Evolutionary conservation across 495 filamentous ascomycete genomes (phyloP).

Genomic region (Cryomyces minteri): DNA sequence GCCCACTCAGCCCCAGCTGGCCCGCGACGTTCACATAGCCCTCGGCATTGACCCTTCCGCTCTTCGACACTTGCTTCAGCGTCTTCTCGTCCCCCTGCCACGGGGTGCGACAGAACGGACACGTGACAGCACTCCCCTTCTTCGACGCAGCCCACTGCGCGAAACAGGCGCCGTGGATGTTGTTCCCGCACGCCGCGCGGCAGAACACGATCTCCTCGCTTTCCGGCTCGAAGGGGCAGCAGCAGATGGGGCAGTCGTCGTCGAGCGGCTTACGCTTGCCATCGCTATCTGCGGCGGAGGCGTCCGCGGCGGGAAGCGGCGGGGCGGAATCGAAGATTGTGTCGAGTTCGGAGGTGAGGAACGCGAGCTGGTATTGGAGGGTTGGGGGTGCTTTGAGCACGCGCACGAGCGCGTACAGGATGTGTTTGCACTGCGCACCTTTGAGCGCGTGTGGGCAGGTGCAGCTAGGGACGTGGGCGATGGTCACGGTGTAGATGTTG

Average conservation of each 20-base stretch:
- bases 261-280: conserved; percentile 44
- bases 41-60: conserved; percentile 6
- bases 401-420: conserved; percentile 44
- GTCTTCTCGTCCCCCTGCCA: conserved; percentile 39
- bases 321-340: conserved; percentile 41
- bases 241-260: conserved; percentile 70
- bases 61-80: conserved; percentile 19
- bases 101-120: conserved; percentile 45
- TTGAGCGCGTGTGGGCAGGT: conserved; percentile 42
- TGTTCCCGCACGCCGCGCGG: conserved; percentile 55
- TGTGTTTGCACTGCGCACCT: conserved; percentile 62
- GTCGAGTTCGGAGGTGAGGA: conserved; percentile 44
- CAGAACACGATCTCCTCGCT: conserved; percentile 51
- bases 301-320: conserved; percentile 15
- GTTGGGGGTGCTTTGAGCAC: conserved; percentile 44
- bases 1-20: conserved; percentile 8
- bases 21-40: conserved; percentile 15
- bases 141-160: conserved; percentile 48
- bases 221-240: conserved; percentile 39
- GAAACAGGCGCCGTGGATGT: conserved; percentile 58
- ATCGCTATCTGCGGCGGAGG: conserved; percentile 12
- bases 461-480: conserved; percentile 40
- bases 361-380: conserved; percentile 56
- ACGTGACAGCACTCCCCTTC: conserved; percentile 32
- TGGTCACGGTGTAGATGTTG: conserved; percentile 49